Base-by-base conservation (phyloP, 139 green algal genomes). In the Prasinococcaceae sp. region DNA sequence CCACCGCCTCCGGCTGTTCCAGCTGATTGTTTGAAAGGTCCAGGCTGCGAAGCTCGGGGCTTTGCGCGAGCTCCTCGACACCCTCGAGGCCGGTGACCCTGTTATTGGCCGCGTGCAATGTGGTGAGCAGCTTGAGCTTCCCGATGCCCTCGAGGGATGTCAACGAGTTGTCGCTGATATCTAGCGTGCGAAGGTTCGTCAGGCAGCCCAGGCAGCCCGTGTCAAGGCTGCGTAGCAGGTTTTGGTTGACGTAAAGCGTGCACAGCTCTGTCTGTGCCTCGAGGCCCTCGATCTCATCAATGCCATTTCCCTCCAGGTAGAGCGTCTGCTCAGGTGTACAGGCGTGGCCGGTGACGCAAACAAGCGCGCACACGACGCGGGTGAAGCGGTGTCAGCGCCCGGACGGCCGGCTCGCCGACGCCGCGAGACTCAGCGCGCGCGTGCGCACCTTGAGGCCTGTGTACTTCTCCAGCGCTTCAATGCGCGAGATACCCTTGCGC, bases 11-110 rank as follows among this genome's bases (percentile, higher is more conserved):
- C 14, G 50, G 28, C 0, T 72, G 63, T 16, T 60, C 52, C 3
- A 86, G 41, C 41, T 48, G 58, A 49, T 83, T 80, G 20, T 44
- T 61, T 3, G 45, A 39, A 25, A 83, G 42, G 50, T 83, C 76
- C 22, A 86, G 56, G 2, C 63, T 73, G 6, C 52, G 60, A 20
- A 86, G 55, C 40, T 23, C 51, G 4, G 51, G 38, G 46, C 67
- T 77, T 0, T 38, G 28, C 14, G 25, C 17, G 33, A 85, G 53
- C 9, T 25, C 40, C 40, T 28, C 40, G 12, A 47, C 12, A 6
- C 9, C 40, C 6, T 23, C 19, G 6, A 6, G n/a, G 10, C 16
- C 40, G 10, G 10, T 19, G 16, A 53, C 8, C 14, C 19, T 12
- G 45, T 53, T 53, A 12, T 53, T 53, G 24, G 45, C 10, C 6